Evolutionary conservation across 768 basidiomycete genomes (phyloP).

Genomic region (Boletus insuetus): DNA sequence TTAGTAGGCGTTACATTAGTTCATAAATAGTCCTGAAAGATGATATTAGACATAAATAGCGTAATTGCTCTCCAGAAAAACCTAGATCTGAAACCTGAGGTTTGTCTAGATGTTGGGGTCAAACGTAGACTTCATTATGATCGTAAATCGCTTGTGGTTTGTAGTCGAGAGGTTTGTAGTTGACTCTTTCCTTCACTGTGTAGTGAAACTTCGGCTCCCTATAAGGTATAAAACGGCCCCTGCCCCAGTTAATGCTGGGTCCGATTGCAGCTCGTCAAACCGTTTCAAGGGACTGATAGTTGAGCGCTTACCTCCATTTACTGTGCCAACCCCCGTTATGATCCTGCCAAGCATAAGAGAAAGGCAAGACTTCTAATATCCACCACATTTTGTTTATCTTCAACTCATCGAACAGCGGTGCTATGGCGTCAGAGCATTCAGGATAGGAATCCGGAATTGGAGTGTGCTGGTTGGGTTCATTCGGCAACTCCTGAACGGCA

Average conservation of each 20-base stretch:
- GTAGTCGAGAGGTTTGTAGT: slow-evolving; percentile 47
- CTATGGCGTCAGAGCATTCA: slow-evolving; percentile 34
- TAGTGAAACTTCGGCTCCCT: slow-evolving; percentile 56
- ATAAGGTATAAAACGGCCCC: slow-evolving; percentile 49
- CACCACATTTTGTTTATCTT: slow-evolving; percentile 52
- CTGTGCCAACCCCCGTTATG: slow-evolving; percentile 50
- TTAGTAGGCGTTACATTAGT: no score
- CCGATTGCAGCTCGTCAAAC: not conserved
- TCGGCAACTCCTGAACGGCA: not conserved
- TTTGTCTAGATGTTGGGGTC: not conserved
- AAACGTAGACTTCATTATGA: slow-evolving; percentile 45
- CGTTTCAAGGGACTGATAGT: not conserved
- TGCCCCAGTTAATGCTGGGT: slow-evolving; percentile 46
- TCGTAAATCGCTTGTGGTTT: slow-evolving; percentile 55
- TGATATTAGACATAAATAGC: not conserved
- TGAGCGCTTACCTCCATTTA: slow-evolving; percentile 47
- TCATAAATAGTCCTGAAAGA: no score
- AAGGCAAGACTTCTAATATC: slow-evolving; percentile 68
- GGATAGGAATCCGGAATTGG: not conserved
- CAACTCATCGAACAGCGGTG: slow-evolving; percentile 55
- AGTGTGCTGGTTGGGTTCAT: not conserved
- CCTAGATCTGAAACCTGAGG: not conserved
- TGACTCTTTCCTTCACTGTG: slow-evolving; percentile 60
- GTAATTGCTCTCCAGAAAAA: not conserved
- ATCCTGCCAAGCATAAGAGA: slow-evolving; percentile 56